These are phyloP conservation scores for Nitzschia sp. DNA, from an alignment of 108 stramenopile species.

Conservation along the genomic window DNA sequence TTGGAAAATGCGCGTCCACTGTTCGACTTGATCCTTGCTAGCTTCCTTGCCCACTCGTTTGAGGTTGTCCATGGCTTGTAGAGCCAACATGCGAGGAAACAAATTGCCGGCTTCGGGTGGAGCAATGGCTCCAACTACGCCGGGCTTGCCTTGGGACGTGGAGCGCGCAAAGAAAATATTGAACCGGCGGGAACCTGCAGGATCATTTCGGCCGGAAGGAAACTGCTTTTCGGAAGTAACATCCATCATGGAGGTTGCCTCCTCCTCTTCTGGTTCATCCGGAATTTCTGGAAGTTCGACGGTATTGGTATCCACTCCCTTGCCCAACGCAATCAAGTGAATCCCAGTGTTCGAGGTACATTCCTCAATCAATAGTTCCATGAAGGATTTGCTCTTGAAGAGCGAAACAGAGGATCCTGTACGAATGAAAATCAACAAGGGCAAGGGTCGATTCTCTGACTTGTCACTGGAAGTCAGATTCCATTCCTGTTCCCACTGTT, in stretches of 20 bases:
- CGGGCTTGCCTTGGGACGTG: conserved; percentile 67
- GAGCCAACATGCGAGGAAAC: conserved; percentile 83
- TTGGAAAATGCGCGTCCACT: conserved; percentile 41
- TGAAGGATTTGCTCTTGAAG: conserved; percentile 77
- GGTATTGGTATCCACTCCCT: conserved; percentile 74
- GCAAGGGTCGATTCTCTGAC: conserved; percentile 28
- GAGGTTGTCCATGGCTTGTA: conserved; percentile 71
- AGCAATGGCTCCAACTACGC: conserved; percentile 84
- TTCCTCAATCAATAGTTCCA: conserved; percentile 74
- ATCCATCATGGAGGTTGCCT: conserved; percentile 43
- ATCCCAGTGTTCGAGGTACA: conserved; percentile 61
- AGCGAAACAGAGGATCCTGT: conserved; percentile 61
- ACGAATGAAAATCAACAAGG: conserved; percentile 77
- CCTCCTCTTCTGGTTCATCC: conserved; percentile 27
- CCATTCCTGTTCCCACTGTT: conserved; percentile 58
- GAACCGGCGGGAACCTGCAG: conserved; percentile 85
- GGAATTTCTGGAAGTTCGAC: conserved; percentile 35
- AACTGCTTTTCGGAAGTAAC: conserved; percentile 75
- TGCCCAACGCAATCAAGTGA: conserved; percentile 73
- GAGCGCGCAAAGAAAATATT: conserved; percentile 87
- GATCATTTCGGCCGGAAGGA: conserved; percentile 85
- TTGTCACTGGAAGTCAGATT: conserved; percentile 15
- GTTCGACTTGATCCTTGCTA: conserved; percentile 34
- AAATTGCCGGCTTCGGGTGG: conserved; percentile 86
- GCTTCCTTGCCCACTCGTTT: conserved; percentile 49